Evolutionary conservation across 257 asterid species (phyloP).

Genomic region (Schizonepeta tenuifolia): DNA sequence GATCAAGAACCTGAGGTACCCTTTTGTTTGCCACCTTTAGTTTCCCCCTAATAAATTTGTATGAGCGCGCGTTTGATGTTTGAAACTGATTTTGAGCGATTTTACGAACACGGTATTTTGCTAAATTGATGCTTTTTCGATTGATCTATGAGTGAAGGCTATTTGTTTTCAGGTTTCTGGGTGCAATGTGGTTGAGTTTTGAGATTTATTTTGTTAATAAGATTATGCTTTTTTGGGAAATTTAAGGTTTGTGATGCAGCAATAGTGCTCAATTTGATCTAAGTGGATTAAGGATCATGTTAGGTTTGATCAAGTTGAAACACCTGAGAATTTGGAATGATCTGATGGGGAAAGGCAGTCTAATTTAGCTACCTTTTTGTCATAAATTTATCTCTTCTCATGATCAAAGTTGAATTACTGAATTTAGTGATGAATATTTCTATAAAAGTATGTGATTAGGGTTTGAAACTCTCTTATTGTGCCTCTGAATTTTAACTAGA

Average conservation of each 20-base stretch:
- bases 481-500: neutral
- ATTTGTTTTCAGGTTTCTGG: constrained; percentile 3
- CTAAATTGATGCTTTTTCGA: neutral
- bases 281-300: constrained; percentile 7
- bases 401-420: neutral
- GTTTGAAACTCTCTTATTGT: constrained; percentile 14
- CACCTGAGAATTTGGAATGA: constrained; percentile 6
- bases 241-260: constrained; percentile 16
- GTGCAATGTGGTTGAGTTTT: constrained; percentile 31
- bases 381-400: neutral
- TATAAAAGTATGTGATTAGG: constrained; percentile 2
- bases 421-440: constrained; percentile 17
- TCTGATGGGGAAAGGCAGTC: neutral
- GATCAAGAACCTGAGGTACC: constrained; percentile 75
- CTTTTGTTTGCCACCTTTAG: constrained; percentile 21
- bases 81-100: constrained; percentile 20
- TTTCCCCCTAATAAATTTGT: neutral
- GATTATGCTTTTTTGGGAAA: constrained; percentile 12
- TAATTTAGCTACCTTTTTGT: neutral
- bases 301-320: constrained; percentile 22
- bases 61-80: neutral
- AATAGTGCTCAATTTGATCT: constrained; percentile 6
- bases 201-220: neutral
- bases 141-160: constrained; percentile 28
- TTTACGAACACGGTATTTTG: constrained; percentile 12